Percentiles rank a stretch among this genome's conserved stretches.
phyloP scores from a whole-genome alignment of 495 filamentous ascomycete genomes.

The Cercophora sp. region DNA sequence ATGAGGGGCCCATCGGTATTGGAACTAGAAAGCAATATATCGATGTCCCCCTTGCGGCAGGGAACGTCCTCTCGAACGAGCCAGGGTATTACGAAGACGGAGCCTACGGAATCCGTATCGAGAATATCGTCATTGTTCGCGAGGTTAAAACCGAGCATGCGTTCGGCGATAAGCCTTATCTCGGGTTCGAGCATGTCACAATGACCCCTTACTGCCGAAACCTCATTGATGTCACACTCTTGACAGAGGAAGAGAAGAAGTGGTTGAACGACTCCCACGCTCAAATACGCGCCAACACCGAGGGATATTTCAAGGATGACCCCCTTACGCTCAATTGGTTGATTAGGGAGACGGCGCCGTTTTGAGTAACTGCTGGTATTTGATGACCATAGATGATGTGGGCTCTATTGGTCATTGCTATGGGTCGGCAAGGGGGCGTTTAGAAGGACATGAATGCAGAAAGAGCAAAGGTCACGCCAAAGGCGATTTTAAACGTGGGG shows the following conservation, averaged over 20 bases:
- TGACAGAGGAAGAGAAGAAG: conserved; percentile 72
- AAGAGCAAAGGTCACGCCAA: conserved; percentile 71
- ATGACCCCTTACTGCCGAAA: conserved; percentile 94
- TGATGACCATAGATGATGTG: not conserved
- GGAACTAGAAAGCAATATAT: conserved; percentile 87
- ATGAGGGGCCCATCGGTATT: conserved; percentile 96
- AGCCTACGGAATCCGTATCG: conserved; percentile 94
- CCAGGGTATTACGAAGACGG: conserved; percentile 99
- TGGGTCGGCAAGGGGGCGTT: not conserved
- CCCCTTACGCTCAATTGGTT: conserved; percentile 72
- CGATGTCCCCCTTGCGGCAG: conserved; percentile 83
- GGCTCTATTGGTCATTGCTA: not conserved
- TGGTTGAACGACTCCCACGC: conserved; percentile 87
- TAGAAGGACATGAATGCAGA: conserved; percentile 69
- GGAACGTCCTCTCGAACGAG: conserved; percentile 93
- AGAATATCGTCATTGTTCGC: conserved; percentile 87
- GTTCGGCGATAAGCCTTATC: conserved; percentile 89
- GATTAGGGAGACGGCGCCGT: conserved; percentile 70
- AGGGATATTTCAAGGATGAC: conserved; percentile 71
- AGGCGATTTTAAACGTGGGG: conserved; percentile 73
- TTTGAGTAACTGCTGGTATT: too few relatives aligned
- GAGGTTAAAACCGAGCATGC: conserved; percentile 80
- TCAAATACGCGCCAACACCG: conserved; percentile 79
- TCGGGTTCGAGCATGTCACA: conserved; percentile 95
- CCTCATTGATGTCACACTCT: conserved; percentile 69